A percentile compares a stretch with the other conserved stretches of the same genome.
Evolutionary conservation across 495 filamentous ascomycete species (phyloP).

Genomic region (Penicillium angulare): DNA sequence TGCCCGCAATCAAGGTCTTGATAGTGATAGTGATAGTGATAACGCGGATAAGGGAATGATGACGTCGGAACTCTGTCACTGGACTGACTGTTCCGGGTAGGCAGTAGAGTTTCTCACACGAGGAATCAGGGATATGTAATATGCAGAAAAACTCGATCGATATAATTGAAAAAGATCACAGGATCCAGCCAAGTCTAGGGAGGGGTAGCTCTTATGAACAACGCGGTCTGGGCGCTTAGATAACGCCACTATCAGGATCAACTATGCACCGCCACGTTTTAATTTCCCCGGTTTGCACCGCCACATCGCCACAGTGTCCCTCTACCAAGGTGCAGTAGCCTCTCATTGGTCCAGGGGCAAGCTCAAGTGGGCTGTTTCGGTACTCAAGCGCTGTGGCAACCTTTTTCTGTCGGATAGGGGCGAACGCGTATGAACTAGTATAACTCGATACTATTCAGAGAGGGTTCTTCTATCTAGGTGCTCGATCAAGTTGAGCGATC

Average conservation of each 20-base stretch:
- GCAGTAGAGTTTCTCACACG: background rate
- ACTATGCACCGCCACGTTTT: conserved; percentile 18
- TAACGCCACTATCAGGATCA: conserved; percentile 11
- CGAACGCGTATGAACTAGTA: too few species aligned
- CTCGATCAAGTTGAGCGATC: too few species aligned
- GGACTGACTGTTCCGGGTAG: too few species aligned
- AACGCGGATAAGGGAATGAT: background rate
- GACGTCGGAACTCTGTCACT: background rate
- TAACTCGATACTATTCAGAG: too few species aligned
- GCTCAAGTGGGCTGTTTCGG: background rate
- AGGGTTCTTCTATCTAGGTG: too few species aligned
- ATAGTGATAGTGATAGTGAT: too few species aligned
- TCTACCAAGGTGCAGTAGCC: too few species aligned
- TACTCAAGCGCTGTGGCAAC: conserved; percentile 2
- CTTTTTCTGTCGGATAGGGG: too few species aligned
- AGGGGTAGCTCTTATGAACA: conserved; percentile 20
- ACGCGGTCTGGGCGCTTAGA: conserved; percentile 28
- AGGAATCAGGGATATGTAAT: background rate
- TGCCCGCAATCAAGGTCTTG: background rate
- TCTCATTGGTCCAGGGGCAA: background rate
- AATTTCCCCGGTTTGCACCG: conserved; percentile 7
- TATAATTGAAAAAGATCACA: background rate
- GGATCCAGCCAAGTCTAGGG: conserved; percentile 6
- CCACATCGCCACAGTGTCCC: conserved; percentile 23
- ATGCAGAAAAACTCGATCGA: background rate